Evolutionary conservation across 2,329 filamentous ascomycete genomes (phyloP).

Genomic region (Diaporthe sp.): DNA sequence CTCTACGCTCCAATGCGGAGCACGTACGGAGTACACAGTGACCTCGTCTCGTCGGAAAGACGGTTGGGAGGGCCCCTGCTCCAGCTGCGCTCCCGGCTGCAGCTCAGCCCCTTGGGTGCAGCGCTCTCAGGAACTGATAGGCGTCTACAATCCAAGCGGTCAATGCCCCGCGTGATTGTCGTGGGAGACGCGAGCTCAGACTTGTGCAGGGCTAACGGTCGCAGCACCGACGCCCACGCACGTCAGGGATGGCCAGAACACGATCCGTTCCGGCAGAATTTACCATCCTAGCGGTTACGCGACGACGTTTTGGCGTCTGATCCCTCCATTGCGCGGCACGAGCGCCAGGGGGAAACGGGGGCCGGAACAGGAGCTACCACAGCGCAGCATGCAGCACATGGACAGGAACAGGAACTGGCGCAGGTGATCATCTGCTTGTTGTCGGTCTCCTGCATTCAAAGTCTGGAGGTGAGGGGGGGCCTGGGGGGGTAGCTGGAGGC

Average conservation of each 20-base stretch:
- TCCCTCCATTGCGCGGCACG: conserved; percentile 27
- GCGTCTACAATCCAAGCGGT: not conserved
- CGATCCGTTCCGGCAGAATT: conserved; percentile 35
- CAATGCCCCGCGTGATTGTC: not conserved
- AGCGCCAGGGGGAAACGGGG: conserved; percentile 32
- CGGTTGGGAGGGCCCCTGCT: conserved; percentile 21
- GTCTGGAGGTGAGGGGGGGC: not conserved
- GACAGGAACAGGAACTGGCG: conserved; percentile 24
- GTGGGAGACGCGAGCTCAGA: not conserved
- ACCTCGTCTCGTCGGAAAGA: not conserved
- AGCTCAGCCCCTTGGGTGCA: conserved; percentile 14
- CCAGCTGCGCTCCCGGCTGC: conserved; percentile 19
- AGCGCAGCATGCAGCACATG: conserved; percentile 7
- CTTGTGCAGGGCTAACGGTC: conserved; percentile 15
- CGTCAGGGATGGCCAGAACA: conserved; percentile 14
- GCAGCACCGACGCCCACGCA: conserved; percentile 8
- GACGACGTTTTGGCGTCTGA: conserved; percentile 25
- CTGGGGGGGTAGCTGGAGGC: not conserved
- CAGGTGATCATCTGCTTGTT: conserved; percentile 12
- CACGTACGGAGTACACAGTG: not conserved
- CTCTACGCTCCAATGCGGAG: not conserved
- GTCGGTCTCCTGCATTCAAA: not conserved
- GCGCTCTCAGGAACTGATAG: conserved; percentile 19
- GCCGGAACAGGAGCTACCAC: conserved; percentile 21
- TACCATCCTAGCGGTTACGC: conserved; percentile 32